Percentiles rank a stretch among this genome's conserved stretches.
Evolutionary conservation across 164 flowering plant genomes (phyloP).

Genomic region (Cinnamomum micranthum): DNA sequence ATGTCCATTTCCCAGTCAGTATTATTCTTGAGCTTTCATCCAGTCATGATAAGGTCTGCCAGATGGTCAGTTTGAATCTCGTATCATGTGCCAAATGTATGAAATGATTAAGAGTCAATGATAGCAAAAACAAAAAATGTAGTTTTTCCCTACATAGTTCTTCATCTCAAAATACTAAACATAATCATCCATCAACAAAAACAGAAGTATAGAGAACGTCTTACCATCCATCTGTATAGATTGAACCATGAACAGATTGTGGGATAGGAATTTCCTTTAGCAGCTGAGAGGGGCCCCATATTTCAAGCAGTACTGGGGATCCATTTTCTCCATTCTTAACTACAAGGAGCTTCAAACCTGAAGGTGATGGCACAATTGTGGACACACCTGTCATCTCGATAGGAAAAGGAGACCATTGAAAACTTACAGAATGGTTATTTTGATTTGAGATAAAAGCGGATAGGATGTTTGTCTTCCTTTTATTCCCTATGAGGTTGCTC

Average conservation of each 20-base stretch:
- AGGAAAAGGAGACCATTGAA: conserved; percentile 97
- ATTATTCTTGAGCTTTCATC: too few relatives aligned
- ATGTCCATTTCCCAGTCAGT: too few relatives aligned
- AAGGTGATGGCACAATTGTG: conserved; percentile 76
- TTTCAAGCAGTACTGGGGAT: conserved; percentile 73
- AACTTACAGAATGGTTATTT: conserved; percentile 34
- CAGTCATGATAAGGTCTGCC: too few relatives aligned
- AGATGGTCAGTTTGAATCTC: too few relatives aligned
- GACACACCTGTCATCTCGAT: conserved; percentile 77
- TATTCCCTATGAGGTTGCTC: conserved; percentile 74
- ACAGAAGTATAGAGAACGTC: background rate
- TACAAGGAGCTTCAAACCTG: conserved; percentile 78
- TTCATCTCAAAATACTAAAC: background rate
- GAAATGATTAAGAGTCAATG: too few relatives aligned
- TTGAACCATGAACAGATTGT: conserved; percentile 76
- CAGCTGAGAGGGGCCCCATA: conserved; percentile 69
- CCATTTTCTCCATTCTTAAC: conserved; percentile 76
- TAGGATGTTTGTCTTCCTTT: conserved; percentile 53
- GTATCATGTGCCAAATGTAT: too few relatives aligned
- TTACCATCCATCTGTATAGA: conserved; percentile 93
- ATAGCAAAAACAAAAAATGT: too few relatives aligned
- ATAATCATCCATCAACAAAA: background rate
- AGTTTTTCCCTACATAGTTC: background rate
- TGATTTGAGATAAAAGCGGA: conserved; percentile 50
- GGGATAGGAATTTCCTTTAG: conserved; percentile 81